Percentiles rank a stretch among this genome's conserved stretches.
These are phyloP conservation scores for Helotiales sp. DNA, from an alignment of 2,329 filamentous ascomycete genomes.

Conservation along the genomic window DNA sequence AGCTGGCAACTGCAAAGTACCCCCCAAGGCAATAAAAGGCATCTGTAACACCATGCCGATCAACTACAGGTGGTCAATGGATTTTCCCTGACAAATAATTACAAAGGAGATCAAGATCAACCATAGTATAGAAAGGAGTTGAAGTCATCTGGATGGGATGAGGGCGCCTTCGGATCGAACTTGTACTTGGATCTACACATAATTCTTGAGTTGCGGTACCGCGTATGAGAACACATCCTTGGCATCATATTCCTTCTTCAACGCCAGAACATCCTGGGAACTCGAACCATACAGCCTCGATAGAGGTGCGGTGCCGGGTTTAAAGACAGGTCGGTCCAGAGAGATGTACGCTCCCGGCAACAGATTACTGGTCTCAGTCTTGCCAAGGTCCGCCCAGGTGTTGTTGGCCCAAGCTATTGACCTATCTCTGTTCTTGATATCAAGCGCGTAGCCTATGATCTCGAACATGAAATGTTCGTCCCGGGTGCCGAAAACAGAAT, in stretches of 20 bases:
- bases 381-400: conserved; percentile 29
- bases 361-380: conserved; percentile 38
- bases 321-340: conserved; percentile 32
- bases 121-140: neutral
- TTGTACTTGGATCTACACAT: neutral
- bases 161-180: neutral
- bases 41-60: conserved; percentile 19
- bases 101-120: conserved; percentile 17
- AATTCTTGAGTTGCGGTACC: conserved; percentile 40
- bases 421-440: conserved; percentile 35
- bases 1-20: conserved; percentile 17
- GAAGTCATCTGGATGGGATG: neutral
- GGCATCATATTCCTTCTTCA: conserved; percentile 46
- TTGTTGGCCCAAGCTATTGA: conserved; percentile 36
- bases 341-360: conserved; percentile 44
- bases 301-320: conserved; percentile 31
- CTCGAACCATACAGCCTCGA: conserved; percentile 43
- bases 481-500: conserved; percentile 42
- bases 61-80: conserved; percentile 26
- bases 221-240: conserved; percentile 45
- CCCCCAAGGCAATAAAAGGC: conserved; percentile 13
- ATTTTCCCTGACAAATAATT: conserved; percentile 21
- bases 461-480: conserved; percentile 47
- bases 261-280: conserved; percentile 27
- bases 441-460: conserved; percentile 40